phyloP scores from a whole-genome alignment of 192 early-diverging fungal species.

The Backusella tarrabulga region DNA sequence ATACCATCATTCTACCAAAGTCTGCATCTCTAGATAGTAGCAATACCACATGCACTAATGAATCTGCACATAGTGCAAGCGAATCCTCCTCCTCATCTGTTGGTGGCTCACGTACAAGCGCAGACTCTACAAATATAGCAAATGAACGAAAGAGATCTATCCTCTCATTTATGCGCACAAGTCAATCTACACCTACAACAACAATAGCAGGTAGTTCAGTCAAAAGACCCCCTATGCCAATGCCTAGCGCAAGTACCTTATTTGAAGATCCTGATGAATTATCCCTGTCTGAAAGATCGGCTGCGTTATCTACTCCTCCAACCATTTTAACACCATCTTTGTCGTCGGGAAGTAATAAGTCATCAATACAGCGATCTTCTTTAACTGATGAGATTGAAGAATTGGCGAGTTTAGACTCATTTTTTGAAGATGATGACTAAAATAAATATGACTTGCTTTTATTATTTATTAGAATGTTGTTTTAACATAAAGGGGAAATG shows the following conservation, averaged over 20 bases:
- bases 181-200: not conserved
- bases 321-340: not conserved
- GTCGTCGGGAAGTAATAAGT: not conserved
- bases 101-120: not conserved
- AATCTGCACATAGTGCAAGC: not conserved
- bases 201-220: not conserved
- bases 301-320: not conserved
- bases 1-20: conserved; percentile 5
- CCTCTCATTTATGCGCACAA: conserved; percentile 16
- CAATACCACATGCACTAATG: not conserved
- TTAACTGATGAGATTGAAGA: conserved; percentile 10
- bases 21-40: conserved; percentile 1
- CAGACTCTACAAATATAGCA: not conserved
- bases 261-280: conserved; percentile 33
- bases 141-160: conserved; percentile 1
- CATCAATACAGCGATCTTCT: not conserved
- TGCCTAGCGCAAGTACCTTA: conserved; percentile 21
- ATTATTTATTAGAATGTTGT: not conserved
- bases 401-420: conserved; percentile 21
- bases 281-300: not conserved
- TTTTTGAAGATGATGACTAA: conserved; percentile 25
- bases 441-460: not conserved
- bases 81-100: not conserved
- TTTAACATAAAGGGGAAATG: no score
- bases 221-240: not conserved